Conservation (phyloP, 371 early-diverging fungal genomes). For the Vairimorpha apis region DNA sequence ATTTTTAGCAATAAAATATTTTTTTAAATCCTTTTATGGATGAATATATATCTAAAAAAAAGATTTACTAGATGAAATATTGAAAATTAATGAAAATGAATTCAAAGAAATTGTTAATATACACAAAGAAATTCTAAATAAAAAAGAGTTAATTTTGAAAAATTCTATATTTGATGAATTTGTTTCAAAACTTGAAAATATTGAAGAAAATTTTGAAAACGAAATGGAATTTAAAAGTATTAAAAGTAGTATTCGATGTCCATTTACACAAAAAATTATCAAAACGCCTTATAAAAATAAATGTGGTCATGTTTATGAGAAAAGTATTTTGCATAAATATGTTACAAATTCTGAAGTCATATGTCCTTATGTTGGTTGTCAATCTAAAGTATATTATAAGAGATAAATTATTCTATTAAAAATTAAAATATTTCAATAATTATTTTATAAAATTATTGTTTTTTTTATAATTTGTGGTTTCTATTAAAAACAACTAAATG, state of each 20-base stretch:
- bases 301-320: constrained; percentile 63
- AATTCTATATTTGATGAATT: neutral
- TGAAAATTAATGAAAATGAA: neutral
- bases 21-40: too few species aligned
- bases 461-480: too few species aligned
- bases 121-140: constrained; percentile 28
- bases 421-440: too few species aligned
- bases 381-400: neutral
- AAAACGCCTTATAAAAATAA: constrained; percentile 34
- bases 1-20: too few species aligned
- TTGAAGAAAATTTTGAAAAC: neutral
- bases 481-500: too few species aligned
- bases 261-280: constrained; percentile 57
- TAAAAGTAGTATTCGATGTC: constrained; percentile 43
- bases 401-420: too few species aligned
- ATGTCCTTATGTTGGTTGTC: constrained; percentile 55
- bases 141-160: neutral
- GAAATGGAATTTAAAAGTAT: neutral
- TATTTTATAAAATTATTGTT: too few species aligned
- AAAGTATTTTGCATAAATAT: constrained; percentile 41
- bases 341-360: constrained; percentile 10
- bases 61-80: constrained; percentile 13
- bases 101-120: constrained; percentile 7
- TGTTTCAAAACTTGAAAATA: neutral
- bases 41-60: constrained; percentile 2